Base-by-base conservation (phyloP, 2,329 filamentous ascomycete species). In the Fusarium papillatum region DNA sequence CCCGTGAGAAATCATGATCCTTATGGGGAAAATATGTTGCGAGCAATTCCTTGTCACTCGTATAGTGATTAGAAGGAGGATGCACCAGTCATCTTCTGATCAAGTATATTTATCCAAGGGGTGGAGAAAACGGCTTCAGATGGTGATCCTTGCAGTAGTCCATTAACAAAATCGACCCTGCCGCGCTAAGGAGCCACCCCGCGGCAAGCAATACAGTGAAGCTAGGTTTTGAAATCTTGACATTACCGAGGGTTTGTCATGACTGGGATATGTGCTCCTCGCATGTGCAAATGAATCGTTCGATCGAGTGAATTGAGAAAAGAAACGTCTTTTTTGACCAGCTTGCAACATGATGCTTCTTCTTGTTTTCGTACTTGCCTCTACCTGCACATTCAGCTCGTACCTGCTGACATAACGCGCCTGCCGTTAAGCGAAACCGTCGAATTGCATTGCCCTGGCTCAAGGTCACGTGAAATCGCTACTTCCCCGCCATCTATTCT, bases 391-490 rank as follows among this genome's bases (percentile, higher is more conserved):
- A 34, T 34, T 34, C 31, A 34, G 31, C 31, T 34, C 31, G 31
- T 34, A 34, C 31, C 31, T 34, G 48, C 39, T 64, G 69, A 65
- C 66, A 13, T 66, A 71, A 73, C 24, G 36, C 50, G 39, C 26
- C 50, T 31, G 19, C 62, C 36, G n/a, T 14, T 6, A 50, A 36
- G 10, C 36, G 50, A 57, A 69, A 59, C 39, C 39, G 50, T 67
- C 55, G 22, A 59, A 61, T 57, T 39, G 60, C 43, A 67, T 77
- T 34, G 31, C 31, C 31, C 31, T 34, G 31, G 31, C 10, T 1
- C 10, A 11, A 34, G 3, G 43, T 79, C 78, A 80, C 78, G 78
- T 80, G 78, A 34, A 34, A 34, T 34, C 31, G 31, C 31, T 34
- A 34, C 31, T 34, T 34, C 31, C 31, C 31, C 31, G 31, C 31